A percentile compares a stretch with the other conserved stretches of the same genome.
These are phyloP conservation scores for Arachnomyces sp. DNA, from an alignment of 2,329 filamentous ascomycete genomes.

Conservation along the genomic window DNA sequence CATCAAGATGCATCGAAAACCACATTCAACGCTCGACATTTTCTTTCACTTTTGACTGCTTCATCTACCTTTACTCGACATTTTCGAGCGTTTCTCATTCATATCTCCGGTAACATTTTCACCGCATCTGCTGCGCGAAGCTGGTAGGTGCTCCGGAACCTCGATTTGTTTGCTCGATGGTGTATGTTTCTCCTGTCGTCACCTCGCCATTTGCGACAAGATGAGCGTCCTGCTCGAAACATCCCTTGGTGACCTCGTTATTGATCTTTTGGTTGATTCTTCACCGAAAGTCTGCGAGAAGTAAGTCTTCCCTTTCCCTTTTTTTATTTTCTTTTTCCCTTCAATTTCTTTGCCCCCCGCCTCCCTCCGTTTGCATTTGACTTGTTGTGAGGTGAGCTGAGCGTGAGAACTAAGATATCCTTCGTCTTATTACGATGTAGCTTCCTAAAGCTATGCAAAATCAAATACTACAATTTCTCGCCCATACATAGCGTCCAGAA, in stretches of 20 bases:
- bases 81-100: not conserved
- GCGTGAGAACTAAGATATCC: slow-evolving; percentile 45
- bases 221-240: slow-evolving; percentile 97
- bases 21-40: too few relatives aligned
- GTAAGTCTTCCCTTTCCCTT: slow-evolving; percentile 46
- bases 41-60: too few relatives aligned
- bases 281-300: slow-evolving; percentile 91
- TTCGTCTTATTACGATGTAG: slow-evolving; percentile 41
- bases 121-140: not conserved
- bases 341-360: slow-evolving; percentile 5
- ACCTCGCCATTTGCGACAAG: slow-evolving; percentile 6
- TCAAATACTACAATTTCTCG: slow-evolving; percentile 98
- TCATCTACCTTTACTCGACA: too few relatives aligned
- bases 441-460: slow-evolving; percentile 96
- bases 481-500: slow-evolving; percentile 88
- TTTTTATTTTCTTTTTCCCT: slow-evolving; percentile 4
- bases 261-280: slow-evolving; percentile 82
- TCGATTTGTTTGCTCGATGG: not conserved
- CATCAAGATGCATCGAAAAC: too few relatives aligned
- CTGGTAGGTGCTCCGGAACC: too few relatives aligned
- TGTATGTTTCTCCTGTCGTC: slow-evolving; percentile 2
- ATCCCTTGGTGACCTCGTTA: slow-evolving; percentile 84
- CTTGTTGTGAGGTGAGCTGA: slow-evolving; percentile 43
- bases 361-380: slow-evolving; percentile 16
- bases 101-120: not conserved